Conservation (phyloP, 202 grass and related monocot genomes). For the Hordeum pubiflorum region DNA sequence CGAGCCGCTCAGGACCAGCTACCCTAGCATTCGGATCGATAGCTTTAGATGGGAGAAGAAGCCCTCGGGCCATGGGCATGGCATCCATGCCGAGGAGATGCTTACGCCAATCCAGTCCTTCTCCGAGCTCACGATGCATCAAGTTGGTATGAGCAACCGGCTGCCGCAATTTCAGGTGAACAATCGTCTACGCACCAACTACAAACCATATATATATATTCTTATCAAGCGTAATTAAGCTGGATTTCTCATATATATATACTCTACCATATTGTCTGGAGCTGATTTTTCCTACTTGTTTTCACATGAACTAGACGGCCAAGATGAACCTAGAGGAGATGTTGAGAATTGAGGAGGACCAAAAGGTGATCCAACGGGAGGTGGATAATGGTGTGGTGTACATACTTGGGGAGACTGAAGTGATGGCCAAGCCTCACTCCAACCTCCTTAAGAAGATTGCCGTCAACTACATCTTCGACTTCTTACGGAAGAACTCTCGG, state of each 20-base stretch:
- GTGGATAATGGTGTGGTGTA: slow-evolving; percentile 52
- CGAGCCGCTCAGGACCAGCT: slow-evolving; percentile 14
- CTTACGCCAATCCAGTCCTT: slow-evolving; percentile 38
- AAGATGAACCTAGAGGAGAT: slow-evolving; percentile 43
- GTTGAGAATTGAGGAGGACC: slow-evolving; percentile 44
- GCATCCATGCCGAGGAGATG: slow-evolving; percentile 42
- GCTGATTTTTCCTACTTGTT: background rate
- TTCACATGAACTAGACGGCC: background rate
- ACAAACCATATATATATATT: background rate
- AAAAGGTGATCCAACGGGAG: slow-evolving; percentile 38
- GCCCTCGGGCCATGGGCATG: background rate
- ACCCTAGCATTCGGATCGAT: slow-evolving; percentile 24
- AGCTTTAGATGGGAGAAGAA: slow-evolving; percentile 28
- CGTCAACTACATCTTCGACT: slow-evolving; percentile 45
- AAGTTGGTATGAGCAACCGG: slow-evolving; percentile 27
- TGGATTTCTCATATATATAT: background rate
- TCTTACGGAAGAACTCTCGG: slow-evolving; percentile 46
- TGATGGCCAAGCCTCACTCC: slow-evolving; percentile 39
- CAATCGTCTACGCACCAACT: background rate
- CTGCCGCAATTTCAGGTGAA: slow-evolving; percentile 31
- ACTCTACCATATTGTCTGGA: background rate
- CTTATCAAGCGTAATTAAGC: background rate
- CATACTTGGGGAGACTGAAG: slow-evolving; percentile 46
- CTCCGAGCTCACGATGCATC: slow-evolving; percentile 43
- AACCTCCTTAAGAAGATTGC: slow-evolving; percentile 38